A percentile compares a stretch with the other conserved stretches of the same genome.
Conservation (phyloP, 1,139 yeast genomes). For the Blastobotrys aristatus region DNA sequence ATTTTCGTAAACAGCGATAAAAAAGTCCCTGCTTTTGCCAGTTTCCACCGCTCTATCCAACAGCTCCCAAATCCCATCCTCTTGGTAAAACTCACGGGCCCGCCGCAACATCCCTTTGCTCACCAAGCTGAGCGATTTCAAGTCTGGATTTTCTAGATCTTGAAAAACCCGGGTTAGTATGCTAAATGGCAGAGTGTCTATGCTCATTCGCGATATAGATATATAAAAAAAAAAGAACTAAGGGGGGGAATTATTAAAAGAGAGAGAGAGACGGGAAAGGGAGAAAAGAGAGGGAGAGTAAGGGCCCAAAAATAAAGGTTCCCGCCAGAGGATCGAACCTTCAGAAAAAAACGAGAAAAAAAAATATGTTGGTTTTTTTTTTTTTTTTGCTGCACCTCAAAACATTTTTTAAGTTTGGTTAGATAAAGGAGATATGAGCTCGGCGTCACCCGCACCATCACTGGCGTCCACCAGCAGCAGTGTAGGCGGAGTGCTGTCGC, state of each 20-base stretch:
- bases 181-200: constrained; percentile 1
- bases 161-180: neutral
- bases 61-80: neutral
- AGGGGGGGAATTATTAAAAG: neutral
- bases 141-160: neutral
- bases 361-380: neutral
- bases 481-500: too few relatives aligned
- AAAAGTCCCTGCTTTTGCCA: constrained; percentile 3
- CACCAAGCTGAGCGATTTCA: neutral
- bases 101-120: neutral
- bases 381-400: neutral
- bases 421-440: neutral
- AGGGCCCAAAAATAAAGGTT: too few relatives aligned
- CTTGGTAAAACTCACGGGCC: neutral
- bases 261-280: neutral
- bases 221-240: neutral
- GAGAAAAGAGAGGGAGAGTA: neutral
- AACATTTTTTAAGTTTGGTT: too few relatives aligned
- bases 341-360: too few relatives aligned
- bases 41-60: constrained; percentile 2
- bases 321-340: too few relatives aligned
- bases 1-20: neutral
- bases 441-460: neutral
- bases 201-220: neutral
- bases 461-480: too few relatives aligned